Evolutionary conservation across 306 rosid genomes (phyloP), one percentile per base, ranked within the genome.

Genomic region (Adenanthera pavonina): DNA sequence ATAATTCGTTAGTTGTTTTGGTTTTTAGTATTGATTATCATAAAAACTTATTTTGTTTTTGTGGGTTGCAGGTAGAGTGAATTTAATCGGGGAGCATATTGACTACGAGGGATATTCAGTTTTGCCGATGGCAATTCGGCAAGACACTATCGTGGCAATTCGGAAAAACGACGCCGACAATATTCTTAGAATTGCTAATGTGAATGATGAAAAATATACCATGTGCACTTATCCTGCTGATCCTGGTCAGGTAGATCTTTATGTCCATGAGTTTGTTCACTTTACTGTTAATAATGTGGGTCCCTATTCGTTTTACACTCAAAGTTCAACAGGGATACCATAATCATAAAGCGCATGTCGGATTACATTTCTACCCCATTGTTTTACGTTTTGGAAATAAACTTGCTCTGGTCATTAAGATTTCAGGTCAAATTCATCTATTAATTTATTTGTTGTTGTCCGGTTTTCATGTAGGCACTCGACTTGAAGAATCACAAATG

Each of bases 51-150:
- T 7, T 36, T 62, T 44, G 17, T 77, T 78, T 25, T 19, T 60
- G 30, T 72, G 83, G 0, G 52, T 68, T 78, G 88, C 81, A 95
- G 99, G 98, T 84, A 95, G 99, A 81, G 99, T 95, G 90, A 95
- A 95, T 84, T 88, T 95, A 95, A 93, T 95, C 38, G 99, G 99
- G 60, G 99, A 95, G 86, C 98, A 95, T 53, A 93, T 95, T 81
- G 99, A 95, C 59, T 93, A 95, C 76, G 97, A 93, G 60, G 99
- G 99, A 0, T 95, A 95, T 85, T 95, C 99, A 13, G 99, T 95
- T 85, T 80, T 95, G 92, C 99, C 99, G 52, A 93, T 95, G 99
- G 99, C 99, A 10, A 95, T 95, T 78, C 84, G 99, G 57, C 99
- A 91, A 78, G 99, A 95, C 77, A 93, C 98, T 5, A 92, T 95